A percentile compares a stretch with the other conserved stretches of the same genome.
Conservation (phyloP, 2,329 filamentous ascomycete species). For the Neofusicoccum ribis region DNA sequence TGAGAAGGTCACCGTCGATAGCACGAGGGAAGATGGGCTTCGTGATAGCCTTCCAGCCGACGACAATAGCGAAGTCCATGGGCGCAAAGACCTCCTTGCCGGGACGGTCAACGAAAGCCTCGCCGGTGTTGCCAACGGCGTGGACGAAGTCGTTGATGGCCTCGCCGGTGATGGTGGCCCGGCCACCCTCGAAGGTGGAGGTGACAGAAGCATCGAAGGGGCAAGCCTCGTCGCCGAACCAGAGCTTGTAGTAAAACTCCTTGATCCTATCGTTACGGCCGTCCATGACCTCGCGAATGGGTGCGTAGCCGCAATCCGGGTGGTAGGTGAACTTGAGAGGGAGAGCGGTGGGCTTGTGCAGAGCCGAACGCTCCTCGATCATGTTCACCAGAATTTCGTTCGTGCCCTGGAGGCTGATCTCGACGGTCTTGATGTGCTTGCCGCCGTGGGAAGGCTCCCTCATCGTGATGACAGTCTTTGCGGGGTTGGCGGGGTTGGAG, state of each 20-base stretch:
- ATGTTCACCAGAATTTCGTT: slow-evolving; percentile 85
- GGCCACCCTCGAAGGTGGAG: slow-evolving; percentile 86
- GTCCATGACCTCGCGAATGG: slow-evolving; percentile 94
- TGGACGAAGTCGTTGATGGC: slow-evolving; percentile 99
- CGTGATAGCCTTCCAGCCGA: slow-evolving; percentile 98
- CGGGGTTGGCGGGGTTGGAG: slow-evolving; percentile 73
- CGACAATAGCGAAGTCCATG: slow-evolving; percentile 99
- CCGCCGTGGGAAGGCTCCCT: slow-evolving; percentile 84
- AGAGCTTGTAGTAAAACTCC: slow-evolving; percentile 97
- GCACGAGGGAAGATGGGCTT: slow-evolving; percentile 98
- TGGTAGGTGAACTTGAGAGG: slow-evolving; percentile 90
- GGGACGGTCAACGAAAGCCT: slow-evolving; percentile 93
- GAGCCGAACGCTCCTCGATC: slow-evolving; percentile 88
- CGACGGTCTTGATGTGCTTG: slow-evolving; percentile 84
- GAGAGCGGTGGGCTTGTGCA: slow-evolving; percentile 78
- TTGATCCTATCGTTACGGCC: slow-evolving; percentile 97
- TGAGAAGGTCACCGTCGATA: slow-evolving; percentile 93
- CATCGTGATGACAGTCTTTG: slow-evolving; percentile 81
- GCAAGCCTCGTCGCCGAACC: slow-evolving; percentile 86
- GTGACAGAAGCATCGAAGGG: slow-evolving; percentile 84
- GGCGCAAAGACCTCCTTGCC: slow-evolving; percentile 93
- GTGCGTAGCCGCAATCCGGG: slow-evolving; percentile 95
- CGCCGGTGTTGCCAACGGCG: slow-evolving; percentile 94
- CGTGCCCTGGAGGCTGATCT: slow-evolving; percentile 72
- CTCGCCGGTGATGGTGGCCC: slow-evolving; percentile 81